Percentiles rank a stretch among this genome's conserved stretches.
phyloP scores from a whole-genome alignment of 2,329 filamentous ascomycete species.

The Fusarium marasasianum region DNA sequence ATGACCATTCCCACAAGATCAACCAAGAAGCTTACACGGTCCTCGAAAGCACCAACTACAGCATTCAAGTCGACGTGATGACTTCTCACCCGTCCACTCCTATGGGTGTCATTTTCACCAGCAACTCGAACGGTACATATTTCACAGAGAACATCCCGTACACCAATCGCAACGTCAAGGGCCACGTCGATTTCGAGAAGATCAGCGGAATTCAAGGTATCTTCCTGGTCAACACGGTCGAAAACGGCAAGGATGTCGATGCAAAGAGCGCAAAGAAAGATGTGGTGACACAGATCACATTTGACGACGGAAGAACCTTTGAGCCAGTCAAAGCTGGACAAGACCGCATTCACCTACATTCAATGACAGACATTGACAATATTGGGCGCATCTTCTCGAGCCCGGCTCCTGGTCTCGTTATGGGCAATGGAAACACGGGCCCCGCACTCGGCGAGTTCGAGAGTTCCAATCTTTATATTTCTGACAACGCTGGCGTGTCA shows the following conservation, averaged over 20 bases:
- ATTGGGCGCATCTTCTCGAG: constrained; percentile 91
- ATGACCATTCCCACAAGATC: constrained; percentile 73
- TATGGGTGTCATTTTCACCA: constrained; percentile 92
- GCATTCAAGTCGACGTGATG: constrained; percentile 95
- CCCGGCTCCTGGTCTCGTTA: constrained; percentile 89
- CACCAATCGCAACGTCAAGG: constrained; percentile 82
- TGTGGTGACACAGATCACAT: constrained; percentile 84
- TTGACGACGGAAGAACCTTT: constrained; percentile 93
- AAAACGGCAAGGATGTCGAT: constrained; percentile 83
- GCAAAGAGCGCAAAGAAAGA: constrained; percentile 68
- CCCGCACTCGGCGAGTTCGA: constrained; percentile 74
- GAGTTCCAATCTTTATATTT: constrained; percentile 85
- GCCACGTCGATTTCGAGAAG: constrained; percentile 94
- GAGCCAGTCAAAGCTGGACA: constrained; percentile 74
- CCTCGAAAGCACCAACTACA: constrained; percentile 96
- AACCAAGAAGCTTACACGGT: constrained; percentile 92
- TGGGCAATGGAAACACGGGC: constrained; percentile 93
- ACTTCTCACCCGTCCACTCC: constrained; percentile 70
- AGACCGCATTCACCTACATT: constrained; percentile 85
- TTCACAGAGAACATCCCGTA: constrained; percentile 93
- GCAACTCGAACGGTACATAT: constrained; percentile 96
- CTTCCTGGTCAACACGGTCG: constrained; percentile 87
- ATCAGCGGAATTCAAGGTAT: constrained; percentile 91
- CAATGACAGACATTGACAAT: constrained; percentile 85
- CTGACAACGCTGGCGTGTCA: constrained; percentile 86